Conservation (phyloP, 139 green algal species). For the Picochlorum sp. region DNA sequence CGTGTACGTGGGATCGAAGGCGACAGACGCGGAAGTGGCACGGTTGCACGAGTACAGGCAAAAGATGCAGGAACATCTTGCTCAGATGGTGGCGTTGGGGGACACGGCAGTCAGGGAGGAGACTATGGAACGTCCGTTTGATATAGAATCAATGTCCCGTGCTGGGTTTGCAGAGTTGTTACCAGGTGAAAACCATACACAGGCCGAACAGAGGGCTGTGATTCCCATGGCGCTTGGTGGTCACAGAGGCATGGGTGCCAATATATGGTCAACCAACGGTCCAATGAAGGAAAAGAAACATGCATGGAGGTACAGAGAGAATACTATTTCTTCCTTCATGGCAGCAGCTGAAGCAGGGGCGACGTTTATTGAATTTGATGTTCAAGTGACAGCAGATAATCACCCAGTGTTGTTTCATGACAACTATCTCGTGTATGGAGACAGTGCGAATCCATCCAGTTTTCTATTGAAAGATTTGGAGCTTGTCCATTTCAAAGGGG, state of each 20-base stretch:
- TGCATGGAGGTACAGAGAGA: slow-evolving; percentile 50
- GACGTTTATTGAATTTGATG: slow-evolving; percentile 79
- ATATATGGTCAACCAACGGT: slow-evolving; percentile 1
- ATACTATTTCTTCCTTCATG: slow-evolving; percentile 69
- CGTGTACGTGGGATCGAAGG: too few relatives aligned
- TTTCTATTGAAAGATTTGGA: slow-evolving; percentile 48
- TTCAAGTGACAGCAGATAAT: slow-evolving; percentile 65
- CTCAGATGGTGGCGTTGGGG: too few relatives aligned
- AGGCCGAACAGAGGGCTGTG: too few relatives aligned
- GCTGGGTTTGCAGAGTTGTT: too few relatives aligned
- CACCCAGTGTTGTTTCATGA: slow-evolving; percentile 79
- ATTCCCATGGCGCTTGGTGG: slow-evolving; percentile 7
- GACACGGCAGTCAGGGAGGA: too few relatives aligned
- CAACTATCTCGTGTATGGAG: slow-evolving; percentile 48
- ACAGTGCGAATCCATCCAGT: slow-evolving; percentile 16
- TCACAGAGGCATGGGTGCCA: slow-evolving; percentile 12
- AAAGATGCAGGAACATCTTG: too few relatives aligned
- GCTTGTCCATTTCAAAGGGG: slow-evolving; percentile 47
- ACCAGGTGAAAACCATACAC: too few relatives aligned
- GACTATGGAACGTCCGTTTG: too few relatives aligned
- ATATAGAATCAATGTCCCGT: too few relatives aligned
- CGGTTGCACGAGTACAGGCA: too few relatives aligned
- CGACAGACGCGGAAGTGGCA: too few relatives aligned
- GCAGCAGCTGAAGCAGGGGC: slow-evolving; percentile 49
- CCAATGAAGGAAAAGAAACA: neutral